phyloP scores from a whole-genome alignment of 768 basidiomycete species.

The Leccinum imitatum region DNA sequence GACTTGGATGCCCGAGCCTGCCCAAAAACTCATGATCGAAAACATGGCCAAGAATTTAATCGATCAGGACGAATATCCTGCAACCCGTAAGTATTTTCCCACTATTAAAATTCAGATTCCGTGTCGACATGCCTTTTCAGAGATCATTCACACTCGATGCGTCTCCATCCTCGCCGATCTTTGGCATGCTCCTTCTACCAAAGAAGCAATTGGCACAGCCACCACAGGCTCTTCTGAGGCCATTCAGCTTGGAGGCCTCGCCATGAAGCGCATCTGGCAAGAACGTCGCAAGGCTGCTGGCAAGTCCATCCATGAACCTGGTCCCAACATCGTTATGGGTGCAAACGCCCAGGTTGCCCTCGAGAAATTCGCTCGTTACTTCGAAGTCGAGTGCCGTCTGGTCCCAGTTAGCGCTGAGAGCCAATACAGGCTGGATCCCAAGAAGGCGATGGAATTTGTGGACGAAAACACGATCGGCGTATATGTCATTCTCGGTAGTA shows the following conservation, averaged over 20 bases:
- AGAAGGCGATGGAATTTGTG: conserved; percentile 60
- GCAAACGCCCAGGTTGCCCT: conserved; percentile 71
- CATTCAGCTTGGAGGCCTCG: conserved; percentile 70
- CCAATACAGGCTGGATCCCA: conserved; percentile 76
- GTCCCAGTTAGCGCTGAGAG: conserved; percentile 65
- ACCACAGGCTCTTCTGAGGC: conserved; percentile 73
- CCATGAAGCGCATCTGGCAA: conserved; percentile 73
- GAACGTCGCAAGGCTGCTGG: conserved; percentile 62
- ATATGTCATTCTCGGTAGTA: conserved; percentile 60
- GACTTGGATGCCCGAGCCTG: conserved; percentile 59
- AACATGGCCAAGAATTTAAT: conserved; percentile 69
- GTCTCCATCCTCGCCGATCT: conserved; percentile 62
- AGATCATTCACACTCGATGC: conserved; percentile 45
- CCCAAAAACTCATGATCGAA: conserved; percentile 57
- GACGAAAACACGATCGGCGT: conserved; percentile 75
- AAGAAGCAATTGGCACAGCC: conserved; percentile 63
- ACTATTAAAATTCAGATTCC: neutral
- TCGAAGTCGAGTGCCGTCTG: conserved; percentile 62
- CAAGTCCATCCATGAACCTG: conserved; percentile 64
- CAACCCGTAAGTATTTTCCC: conserved; percentile 39
- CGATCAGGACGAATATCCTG: conserved; percentile 70
- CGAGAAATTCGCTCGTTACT: conserved; percentile 69
- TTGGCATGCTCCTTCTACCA: conserved; percentile 60
- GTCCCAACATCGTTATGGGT: conserved; percentile 64
- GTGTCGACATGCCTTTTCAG: conserved; percentile 15